Evolutionary conservation across 352 stramenopile genomes (phyloP).

Genomic region (Saprolegnia parasitica): DNA sequence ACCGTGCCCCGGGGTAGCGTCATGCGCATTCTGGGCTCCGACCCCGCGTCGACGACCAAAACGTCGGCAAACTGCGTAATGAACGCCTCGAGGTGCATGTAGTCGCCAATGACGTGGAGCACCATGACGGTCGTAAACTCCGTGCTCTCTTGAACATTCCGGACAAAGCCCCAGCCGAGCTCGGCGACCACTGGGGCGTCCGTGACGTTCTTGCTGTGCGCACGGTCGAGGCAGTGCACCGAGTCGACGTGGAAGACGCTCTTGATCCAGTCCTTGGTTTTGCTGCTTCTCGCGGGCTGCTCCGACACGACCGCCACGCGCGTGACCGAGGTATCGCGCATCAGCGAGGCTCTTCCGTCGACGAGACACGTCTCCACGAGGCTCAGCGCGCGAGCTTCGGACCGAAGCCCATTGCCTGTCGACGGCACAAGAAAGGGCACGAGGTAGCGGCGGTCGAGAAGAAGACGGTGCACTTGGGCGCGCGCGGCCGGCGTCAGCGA

Average conservation of each 20-base stretch:
- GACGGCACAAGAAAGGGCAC: neutral
- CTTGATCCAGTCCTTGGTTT: neutral
- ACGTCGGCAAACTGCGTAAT: slow-evolving; percentile 5
- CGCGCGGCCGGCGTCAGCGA: neutral
- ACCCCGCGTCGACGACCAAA: neutral
- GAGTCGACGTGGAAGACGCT: slow-evolving; percentile 2
- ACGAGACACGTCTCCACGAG: neutral
- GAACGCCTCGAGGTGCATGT: neutral
- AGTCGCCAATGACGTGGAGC: slow-evolving; percentile 13
- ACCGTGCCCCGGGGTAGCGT: neutral
- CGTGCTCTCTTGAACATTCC: neutral
- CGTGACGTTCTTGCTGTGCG: neutral
- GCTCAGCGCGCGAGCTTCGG: neutral
- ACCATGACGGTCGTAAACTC: slow-evolving; percentile 2
- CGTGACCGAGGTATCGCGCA: neutral
- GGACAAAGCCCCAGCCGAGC: neutral
- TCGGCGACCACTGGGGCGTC: neutral
- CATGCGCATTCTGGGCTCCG: neutral
- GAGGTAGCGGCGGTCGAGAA: slow-evolving; percentile 6
- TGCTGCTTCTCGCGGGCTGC: neutral
- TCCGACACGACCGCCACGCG: neutral
- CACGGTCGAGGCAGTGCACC: neutral
- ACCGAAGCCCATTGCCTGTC: neutral
- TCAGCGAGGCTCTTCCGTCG: neutral
- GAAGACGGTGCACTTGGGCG: neutral